Base-by-base conservation (phyloP, 2,329 filamentous ascomycete genomes). In the Fusarium piperis region DNA sequence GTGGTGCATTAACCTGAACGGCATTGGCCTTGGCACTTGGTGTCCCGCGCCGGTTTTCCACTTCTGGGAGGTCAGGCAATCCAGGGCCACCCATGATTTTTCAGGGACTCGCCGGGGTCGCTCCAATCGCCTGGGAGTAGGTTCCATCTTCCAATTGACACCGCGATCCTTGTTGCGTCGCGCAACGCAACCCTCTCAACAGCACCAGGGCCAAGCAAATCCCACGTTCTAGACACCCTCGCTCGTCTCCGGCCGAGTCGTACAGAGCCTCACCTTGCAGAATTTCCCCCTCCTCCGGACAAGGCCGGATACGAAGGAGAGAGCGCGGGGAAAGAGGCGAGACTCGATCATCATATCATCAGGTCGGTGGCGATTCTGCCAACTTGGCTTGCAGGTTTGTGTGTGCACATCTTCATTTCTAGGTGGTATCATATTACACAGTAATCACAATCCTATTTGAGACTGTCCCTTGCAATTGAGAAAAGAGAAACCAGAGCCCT, bases 151-250 rank as follows among this genome's bases (percentile, higher is more conserved):
- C 65, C 64, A 69, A 66, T 67, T 51, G 55, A 58, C 41, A 60
- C 41, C 53, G n/a, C 32, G 46, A 55, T 55, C 60, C 44, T 46
- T 70, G 41, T 46, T 58, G 11, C 64, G 55, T 13, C 28, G 41
- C 20, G 41, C 41, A 28, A 28, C 57, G 44, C 23, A 48, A 48
- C 44, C 44, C 26, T 48, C 44, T 48, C 59, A 46, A 20, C 55
- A 46, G 53, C 68, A 68, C 65, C 62, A 63, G 46, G n/a, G 28
- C 44, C 44, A 18, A 39, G 44, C 36, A 58, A 56, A 69, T 71
- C 48, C 63, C 63, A 62, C 55, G 67, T 65, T 73, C 72, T 74
- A 63, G 69, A 71, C 62, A 51, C 51, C 33, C 35, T 71, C 61
- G 60, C 72, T 63, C 60, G 70, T 73, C 55, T 69, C 70, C 61